These are phyloP conservation scores for Clarireedia homoeocarpa DNA, from an alignment of 2,329 filamentous ascomycete species.

Conservation along the genomic window DNA sequence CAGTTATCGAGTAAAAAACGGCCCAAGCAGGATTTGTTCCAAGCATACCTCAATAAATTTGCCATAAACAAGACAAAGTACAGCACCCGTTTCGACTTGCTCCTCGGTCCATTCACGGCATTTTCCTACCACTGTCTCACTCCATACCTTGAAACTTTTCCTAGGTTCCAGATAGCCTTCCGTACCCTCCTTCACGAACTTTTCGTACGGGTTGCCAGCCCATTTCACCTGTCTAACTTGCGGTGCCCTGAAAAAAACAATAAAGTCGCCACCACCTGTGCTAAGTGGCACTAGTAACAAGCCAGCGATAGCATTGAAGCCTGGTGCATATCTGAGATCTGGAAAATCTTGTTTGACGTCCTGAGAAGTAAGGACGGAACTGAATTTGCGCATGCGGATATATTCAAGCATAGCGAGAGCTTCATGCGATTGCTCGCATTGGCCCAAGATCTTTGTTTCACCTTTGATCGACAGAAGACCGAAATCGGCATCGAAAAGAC, in stretches of 20 bases:
- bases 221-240: conserved; percentile 67
- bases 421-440: conserved; percentile 70
- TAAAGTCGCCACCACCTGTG: conserved; percentile 70
- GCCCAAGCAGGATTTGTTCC: background rate
- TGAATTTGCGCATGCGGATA: conserved; percentile 65
- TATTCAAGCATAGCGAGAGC: conserved; percentile 80
- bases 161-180: conserved; percentile 68
- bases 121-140: conserved; percentile 66
- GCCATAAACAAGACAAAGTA: conserved; percentile 76
- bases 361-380: conserved; percentile 68
- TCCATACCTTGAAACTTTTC: conserved; percentile 74
- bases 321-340: conserved; percentile 70
- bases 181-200: conserved; percentile 64
- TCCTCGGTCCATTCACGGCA: conserved; percentile 85
- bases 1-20: background rate
- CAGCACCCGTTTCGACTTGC: conserved; percentile 80
- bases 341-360: conserved; percentile 72
- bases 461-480: conserved; percentile 76
- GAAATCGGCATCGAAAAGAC: conserved; percentile 80
- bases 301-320: conserved; percentile 71
- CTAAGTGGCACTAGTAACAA: conserved; percentile 77
- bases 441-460: conserved; percentile 81
- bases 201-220: conserved; percentile 84
- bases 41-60: conserved; percentile 71
- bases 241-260: conserved; percentile 79